Conservation (phyloP, 2,329 filamentous ascomycete species). For the Fusarium keratoplasticum region DNA sequence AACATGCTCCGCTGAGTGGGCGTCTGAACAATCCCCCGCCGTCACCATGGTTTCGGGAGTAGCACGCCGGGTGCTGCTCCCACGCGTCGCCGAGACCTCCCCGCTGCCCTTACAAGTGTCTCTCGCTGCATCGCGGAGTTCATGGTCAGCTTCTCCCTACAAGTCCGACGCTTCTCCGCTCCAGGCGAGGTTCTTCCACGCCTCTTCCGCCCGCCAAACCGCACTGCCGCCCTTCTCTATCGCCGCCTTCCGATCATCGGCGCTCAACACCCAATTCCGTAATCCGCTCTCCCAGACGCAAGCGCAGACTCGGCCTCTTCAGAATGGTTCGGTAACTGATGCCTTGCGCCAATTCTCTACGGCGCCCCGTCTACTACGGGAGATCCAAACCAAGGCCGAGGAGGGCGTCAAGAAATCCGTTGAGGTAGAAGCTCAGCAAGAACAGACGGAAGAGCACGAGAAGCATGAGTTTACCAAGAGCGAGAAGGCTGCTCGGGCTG, state of each 20-base stretch:
- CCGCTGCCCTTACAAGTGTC: constrained; percentile 39
- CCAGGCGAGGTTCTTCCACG: constrained; percentile 34
- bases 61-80: constrained; percentile 62
- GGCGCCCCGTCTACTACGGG: constrained; percentile 35
- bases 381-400: constrained; percentile 44
- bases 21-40: constrained; percentile 40
- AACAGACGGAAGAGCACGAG: constrained; percentile 49
- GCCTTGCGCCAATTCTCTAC: constrained; percentile 49
- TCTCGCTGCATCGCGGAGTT: constrained; percentile 36
- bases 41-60: constrained; percentile 62
- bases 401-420: constrained; percentile 53
- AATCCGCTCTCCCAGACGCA: constrained; percentile 7
- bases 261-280: constrained; percentile 11
- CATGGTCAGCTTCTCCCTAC: constrained; percentile 33
- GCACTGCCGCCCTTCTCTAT: constrained; percentile 44
- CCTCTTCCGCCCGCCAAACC: constrained; percentile 28
- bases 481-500: constrained; percentile 86
- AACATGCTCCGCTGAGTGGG: constrained; percentile 47
- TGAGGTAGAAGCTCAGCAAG: constrained; percentile 46
- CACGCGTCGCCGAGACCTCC: constrained; percentile 55
- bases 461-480: constrained; percentile 69
- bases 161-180: constrained; percentile 28
- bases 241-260: constrained; percentile 37
- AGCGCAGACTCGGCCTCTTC: constrained; percentile 10
- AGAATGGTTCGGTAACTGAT: constrained; percentile 21